These are phyloP conservation scores for Borealophlyctis nickersoniae DNA, from an alignment of 192 early-diverging fungal species.

Conservation along the genomic window DNA sequence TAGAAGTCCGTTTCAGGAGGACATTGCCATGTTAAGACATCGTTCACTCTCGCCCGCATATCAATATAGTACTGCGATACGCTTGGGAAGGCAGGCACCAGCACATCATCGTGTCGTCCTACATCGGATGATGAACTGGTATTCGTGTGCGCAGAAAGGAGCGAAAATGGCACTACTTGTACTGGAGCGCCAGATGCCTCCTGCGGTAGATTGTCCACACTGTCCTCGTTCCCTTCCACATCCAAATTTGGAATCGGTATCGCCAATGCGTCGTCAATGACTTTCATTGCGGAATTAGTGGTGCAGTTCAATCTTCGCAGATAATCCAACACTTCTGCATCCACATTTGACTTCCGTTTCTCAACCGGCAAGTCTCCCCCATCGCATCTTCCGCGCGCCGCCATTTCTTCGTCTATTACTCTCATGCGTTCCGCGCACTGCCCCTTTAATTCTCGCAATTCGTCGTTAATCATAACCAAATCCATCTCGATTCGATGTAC, in stretches of 20 bases:
- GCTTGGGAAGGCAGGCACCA: no score
- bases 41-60: no score
- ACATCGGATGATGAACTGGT: no score
- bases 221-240: conserved; percentile 5
- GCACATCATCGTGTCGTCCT: no score
- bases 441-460: conserved; percentile 54
- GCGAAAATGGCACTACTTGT: no score
- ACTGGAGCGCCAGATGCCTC: no score
- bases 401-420: conserved; percentile 37
- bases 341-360: conserved; percentile 1
- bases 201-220: background rate
- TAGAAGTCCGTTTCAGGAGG: conserved; percentile 38
- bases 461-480: conserved; percentile 69
- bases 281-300: conserved; percentile 22
- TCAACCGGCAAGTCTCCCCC: conserved; percentile 2
- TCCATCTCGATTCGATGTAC: conserved; percentile 78
- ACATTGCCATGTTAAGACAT: conserved; percentile 31
- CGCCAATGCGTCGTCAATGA: conserved; percentile 26
- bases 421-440: conserved; percentile 39
- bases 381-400: conserved; percentile 6
- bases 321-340: conserved; percentile 24
- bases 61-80: no score
- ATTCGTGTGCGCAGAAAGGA: no score
- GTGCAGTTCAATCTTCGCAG: conserved; percentile 28
- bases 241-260: conserved; percentile 27